Percentiles rank a stretch among this genome's conserved stretches.
Conservation (phyloP, 176 grass and related monocot species). For the Carex myosuroides region DNA sequence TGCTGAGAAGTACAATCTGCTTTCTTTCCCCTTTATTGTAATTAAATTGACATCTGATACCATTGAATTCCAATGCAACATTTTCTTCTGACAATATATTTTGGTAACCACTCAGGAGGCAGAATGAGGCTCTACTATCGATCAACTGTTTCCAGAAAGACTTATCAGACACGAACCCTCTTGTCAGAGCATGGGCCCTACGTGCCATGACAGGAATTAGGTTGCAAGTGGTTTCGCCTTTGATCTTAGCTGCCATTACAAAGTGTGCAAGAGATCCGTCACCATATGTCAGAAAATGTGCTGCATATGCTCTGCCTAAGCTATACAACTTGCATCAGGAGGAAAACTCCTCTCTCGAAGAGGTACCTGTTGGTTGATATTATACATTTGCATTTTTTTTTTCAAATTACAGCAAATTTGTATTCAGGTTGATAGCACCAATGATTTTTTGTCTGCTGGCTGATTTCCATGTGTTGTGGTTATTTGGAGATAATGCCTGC, state of each 20-base stretch:
- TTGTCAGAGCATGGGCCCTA: constrained; percentile 89
- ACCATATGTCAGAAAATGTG: constrained; percentile 86
- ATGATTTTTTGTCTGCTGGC: neutral
- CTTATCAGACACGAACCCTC: constrained; percentile 80
- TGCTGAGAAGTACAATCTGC: constrained; percentile 61
- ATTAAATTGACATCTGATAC: neutral
- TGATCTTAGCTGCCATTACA: constrained; percentile 60
- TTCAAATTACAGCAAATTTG: constrained; percentile 3
- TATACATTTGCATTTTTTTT: neutral
- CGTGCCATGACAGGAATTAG: constrained; percentile 90
- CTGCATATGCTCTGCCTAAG: constrained; percentile 73
- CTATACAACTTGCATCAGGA: constrained; percentile 70
- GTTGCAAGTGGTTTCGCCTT: constrained; percentile 68
- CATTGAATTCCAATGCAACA: constrained; percentile 2
- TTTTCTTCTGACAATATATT: neutral
- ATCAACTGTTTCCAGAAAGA: constrained; percentile 99
- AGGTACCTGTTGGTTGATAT: constrained; percentile 30
- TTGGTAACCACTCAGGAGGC: constrained; percentile 42
- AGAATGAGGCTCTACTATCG: constrained; percentile 91
- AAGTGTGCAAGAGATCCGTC: constrained; percentile 85
- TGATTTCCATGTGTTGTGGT: neutral
- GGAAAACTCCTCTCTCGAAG: constrained; percentile 46
- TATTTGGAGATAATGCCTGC: neutral
- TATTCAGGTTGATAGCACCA: neutral
- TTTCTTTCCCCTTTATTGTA: neutral